Base-by-base conservation (phyloP, 345 rosid genomes). In the Acer saccharum region DNA sequence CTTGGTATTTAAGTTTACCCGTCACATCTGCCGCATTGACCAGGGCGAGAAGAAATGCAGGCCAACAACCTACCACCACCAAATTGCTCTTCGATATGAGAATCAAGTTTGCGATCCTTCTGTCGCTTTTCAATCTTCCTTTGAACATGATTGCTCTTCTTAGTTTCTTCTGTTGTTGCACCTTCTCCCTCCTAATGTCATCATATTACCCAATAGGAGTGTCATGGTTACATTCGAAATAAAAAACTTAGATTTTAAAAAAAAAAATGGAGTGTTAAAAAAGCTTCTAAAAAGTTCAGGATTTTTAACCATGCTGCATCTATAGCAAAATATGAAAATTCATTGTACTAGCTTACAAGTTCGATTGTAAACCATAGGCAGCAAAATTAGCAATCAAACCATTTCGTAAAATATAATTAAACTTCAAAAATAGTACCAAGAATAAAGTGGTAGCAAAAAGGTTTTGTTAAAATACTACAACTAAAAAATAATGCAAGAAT, bases 21-120 rank as follows among this genome's bases (percentile, higher is more conserved):
- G 6, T 86, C 89, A 78, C 88, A 84, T 69, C 89, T 81, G 68
- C 91, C 91, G 65, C 89, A 86, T 71, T 88, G 91, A 75, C 89
- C 91, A 21, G 89, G 88, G 18, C 86, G 88, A 5, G 90, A 84
- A 20, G 90, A 87, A 72, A 87, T 87, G 82, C 86, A 87, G 71
- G 91, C 89, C 83, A 84, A 69, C 86, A 86, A 73, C 69, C 89
- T 78, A 74, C 91, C 91, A 68, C 77, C 69, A 18, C 89, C 82
- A 72, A 88, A 88, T 74, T 86, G 91, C 65, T 88, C 89, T 74
- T 88, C 91, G 20, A 88, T 84, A 25, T 88, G 91, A 14, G 81
- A 18, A 43, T 88, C 91, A 35, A 88, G 88, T 17, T 68, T 76
- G 7, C 86, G 84, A 25, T 84, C 88, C 70, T 78, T 80, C 76